phyloP scores from a whole-genome alignment of 768 basidiomycete genomes.

The Boletus subparvulus region DNA sequence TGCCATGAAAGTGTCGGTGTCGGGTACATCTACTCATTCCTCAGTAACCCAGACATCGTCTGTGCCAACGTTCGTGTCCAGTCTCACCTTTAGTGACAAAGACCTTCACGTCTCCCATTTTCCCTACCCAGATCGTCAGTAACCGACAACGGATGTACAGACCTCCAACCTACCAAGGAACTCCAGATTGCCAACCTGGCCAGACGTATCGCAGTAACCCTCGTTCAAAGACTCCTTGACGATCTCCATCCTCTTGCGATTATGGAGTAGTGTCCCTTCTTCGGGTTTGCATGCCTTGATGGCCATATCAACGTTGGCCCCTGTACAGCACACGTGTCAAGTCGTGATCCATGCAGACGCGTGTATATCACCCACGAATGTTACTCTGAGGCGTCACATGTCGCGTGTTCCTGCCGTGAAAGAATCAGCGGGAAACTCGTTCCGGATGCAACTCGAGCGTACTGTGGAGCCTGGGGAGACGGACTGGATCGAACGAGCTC shows the following conservation, averaged over 20 bases:
- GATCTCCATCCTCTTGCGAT: conserved; percentile 64
- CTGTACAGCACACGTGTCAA: conserved; percentile 9
- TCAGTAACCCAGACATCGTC: background rate
- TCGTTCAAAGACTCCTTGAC: conserved; percentile 77
- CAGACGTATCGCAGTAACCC: conserved; percentile 80
- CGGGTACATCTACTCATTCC: conserved; percentile 51
- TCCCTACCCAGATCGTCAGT: conserved; percentile 39
- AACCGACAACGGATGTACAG: background rate
- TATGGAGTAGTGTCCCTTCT: conserved; percentile 57
- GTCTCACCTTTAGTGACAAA: conserved; percentile 60
- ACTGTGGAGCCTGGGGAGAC: conserved; percentile 21
- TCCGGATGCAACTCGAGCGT: background rate
- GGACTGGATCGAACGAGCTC: conserved; percentile 14
- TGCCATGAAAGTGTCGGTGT: conserved; percentile 48
- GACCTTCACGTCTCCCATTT: conserved; percentile 60
- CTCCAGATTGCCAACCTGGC: conserved; percentile 57
- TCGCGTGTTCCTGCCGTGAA: conserved; percentile 17
- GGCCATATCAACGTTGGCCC: conserved; percentile 70
- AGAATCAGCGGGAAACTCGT: background rate
- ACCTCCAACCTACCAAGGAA: conserved; percentile 49
- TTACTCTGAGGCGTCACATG: conserved; percentile 42
- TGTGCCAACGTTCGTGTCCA: background rate
- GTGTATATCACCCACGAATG: conserved; percentile 37
- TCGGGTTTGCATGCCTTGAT: conserved; percentile 73
- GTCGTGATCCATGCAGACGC: background rate